These are phyloP conservation scores for Serendipita sp. DNA, from an alignment of 768 basidiomycete species.

Conservation along the genomic window DNA sequence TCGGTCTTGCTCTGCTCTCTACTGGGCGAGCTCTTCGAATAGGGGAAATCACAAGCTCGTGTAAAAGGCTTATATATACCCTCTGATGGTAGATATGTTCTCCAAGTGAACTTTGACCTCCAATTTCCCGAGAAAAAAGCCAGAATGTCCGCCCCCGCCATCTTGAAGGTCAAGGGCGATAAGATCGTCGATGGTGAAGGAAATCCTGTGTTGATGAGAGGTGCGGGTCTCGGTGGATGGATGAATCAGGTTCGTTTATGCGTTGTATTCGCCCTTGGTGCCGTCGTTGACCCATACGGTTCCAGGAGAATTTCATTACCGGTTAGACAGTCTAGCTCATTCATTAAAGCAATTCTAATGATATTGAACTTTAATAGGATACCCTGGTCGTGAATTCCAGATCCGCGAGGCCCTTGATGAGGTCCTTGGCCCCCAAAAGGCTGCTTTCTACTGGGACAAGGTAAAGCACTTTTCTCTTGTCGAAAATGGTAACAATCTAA, in stretches of 20 bases:
- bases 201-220: conserved; percentile 43
- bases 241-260: conserved; percentile 39
- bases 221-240: conserved; percentile 69
- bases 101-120: background rate
- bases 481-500: background rate
- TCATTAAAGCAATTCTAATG: background rate
- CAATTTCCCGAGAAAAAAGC: background rate
- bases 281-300: background rate
- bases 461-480: conserved; percentile 19
- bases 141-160: conserved; percentile 1
- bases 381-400: conserved; percentile 68
- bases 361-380: conserved; percentile 26
- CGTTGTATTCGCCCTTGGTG: background rate
- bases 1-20: too few species aligned
- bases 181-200: conserved; percentile 42
- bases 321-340: conserved; percentile 19
- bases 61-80: too few species aligned
- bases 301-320: conserved; percentile 57
- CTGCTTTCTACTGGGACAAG: conserved; percentile 74
- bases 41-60: too few species aligned
- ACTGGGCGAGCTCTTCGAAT: too few species aligned
- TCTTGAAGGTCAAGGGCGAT: conserved; percentile 30
- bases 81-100: too few species aligned
- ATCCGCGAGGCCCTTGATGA: conserved; percentile 51
- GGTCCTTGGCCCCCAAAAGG: conserved; percentile 48